phyloP scores from a whole-genome alignment of 768 basidiomycete genomes.

The Boletus tomentosulus region DNA sequence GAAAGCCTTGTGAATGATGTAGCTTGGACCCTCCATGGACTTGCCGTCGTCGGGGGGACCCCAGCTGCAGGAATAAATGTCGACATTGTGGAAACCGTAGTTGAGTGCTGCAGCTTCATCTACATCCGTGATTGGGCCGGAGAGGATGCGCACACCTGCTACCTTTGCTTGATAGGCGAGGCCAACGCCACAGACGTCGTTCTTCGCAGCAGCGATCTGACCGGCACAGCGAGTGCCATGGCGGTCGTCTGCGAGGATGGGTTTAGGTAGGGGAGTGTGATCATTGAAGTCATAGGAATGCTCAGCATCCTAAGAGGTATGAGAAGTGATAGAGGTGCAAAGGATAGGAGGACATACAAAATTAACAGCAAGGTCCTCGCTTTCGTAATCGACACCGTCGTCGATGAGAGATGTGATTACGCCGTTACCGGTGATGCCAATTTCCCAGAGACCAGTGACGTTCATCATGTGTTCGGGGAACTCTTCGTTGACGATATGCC shows the following conservation, averaged over 20 bases:
- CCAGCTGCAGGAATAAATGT: slow-evolving; percentile 95
- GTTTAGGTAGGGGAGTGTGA: slow-evolving; percentile 81
- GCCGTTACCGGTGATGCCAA: slow-evolving; percentile 84
- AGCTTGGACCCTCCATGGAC: slow-evolving; percentile 91
- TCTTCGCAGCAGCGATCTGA: slow-evolving; percentile 90
- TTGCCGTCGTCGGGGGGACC: slow-evolving; percentile 94
- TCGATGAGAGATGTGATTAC: slow-evolving; percentile 88
- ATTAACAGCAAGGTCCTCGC: slow-evolving; percentile 82
- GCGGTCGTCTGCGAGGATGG: slow-evolving; percentile 84
- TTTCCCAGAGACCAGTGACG: slow-evolving; percentile 87
- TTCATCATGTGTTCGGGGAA: slow-evolving; percentile 85
- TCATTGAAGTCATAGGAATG: slow-evolving; percentile 98
- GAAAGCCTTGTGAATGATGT: slow-evolving; percentile 90
- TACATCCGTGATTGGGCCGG: slow-evolving; percentile 89
- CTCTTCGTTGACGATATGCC: slow-evolving; percentile 92
- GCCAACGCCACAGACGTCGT: slow-evolving; percentile 91
- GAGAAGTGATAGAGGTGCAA: background rate
- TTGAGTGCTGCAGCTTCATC: slow-evolving; percentile 96
- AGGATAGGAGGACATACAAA: slow-evolving; percentile 60
- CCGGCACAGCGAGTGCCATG: slow-evolving; percentile 98
- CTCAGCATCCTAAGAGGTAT: slow-evolving; percentile 60
- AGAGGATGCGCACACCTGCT: slow-evolving; percentile 92
- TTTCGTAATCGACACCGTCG: slow-evolving; percentile 90
- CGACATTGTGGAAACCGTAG: slow-evolving; percentile 86
- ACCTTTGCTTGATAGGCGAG: slow-evolving; percentile 90